Base-by-base conservation (phyloP, 2,329 filamentous ascomycete species). In the Phoma sp. region DNA sequence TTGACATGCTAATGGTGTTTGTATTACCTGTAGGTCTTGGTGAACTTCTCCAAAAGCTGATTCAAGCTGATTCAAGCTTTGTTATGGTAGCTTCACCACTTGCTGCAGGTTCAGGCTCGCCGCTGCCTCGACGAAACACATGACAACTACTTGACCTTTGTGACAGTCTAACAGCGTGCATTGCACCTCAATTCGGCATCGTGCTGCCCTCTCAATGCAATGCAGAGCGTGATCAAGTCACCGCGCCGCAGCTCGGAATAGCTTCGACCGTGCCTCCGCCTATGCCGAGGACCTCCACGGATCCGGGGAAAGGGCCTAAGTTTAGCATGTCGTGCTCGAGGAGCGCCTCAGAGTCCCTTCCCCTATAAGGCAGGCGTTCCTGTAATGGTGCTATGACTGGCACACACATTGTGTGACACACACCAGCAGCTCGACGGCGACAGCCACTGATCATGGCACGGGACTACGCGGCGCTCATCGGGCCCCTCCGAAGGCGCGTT, bases 401-500 rank as follows among this genome's bases (percentile, higher is more conserved):
- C 10, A 32, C 37, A 5, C 21, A 23, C 17, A 21, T 15, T 12
- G 12, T 40, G 51, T 40, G 45, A 34, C 38, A 45, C 45, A 48
- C 43, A 32, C 23, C 17, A 28, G 38, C 43, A 39, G 43, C 37
- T 29, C 39, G 23, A 26, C n/a, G n/a, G n/a, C n/a, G n/a, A 32
- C 46, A 17, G 46, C 29, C 36, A 34, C 45, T 40, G 47, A 56
- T 10, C 45, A 60, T 60, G 59, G 46, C 49, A 55, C 59, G 49
- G 49, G 33, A 51, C 23, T 40, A 53, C 54, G 55, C 52, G 57
- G 51, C 49, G 43, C 52, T 25, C n/a, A 42, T 43, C 61, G 59
- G 61, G 48, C 25, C 47, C 20, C 46, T 52, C 59, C 57, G 59
- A 58, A 48, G 26, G 51, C 42, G 43, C 49, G 34, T 57, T 56